Base-by-base conservation (phyloP, 306 rosid species). In the Quercus glauca region DNA sequence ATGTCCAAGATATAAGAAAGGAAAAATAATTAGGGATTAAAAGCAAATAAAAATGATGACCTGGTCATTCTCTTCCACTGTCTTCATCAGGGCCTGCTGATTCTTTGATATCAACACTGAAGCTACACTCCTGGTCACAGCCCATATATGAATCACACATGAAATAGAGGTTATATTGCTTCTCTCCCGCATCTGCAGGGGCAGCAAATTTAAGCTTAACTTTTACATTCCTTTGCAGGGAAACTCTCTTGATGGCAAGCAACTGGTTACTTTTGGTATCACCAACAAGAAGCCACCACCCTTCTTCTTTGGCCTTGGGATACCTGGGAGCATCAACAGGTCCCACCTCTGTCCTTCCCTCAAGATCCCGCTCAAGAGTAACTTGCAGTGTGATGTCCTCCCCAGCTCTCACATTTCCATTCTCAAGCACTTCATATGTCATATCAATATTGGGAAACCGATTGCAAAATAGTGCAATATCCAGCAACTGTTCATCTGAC, bases 71-170 rank as follows among this genome's bases (percentile, higher is more conserved):
- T 45, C 84, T 49, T 65, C 89, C 87, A 17, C 85, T 73, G 69
- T 79, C 87, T 41, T 88, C 90, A 20, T 83, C 88, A 5, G 79
- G 85, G 4, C 74, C 88, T 21, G 72, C 85, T 63, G 89, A 82
- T 73, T 87, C 91, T 83, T 86, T 89, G 14, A 91, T 89, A 84
- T 94, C 91, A 33, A 92, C 69, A 3, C 84, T 51, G 86, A 92
- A 90, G 78, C 35, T 78, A 72, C 89, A 93, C 58, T 95, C 99
- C 84, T 95, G 98, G 82, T 95, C 99, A 76, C 99, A 91, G 12
- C 99, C 99, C 87, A 95, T 43, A 87, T 90, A 95, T 8, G 97
- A 95, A 76, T 95, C 99, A n/a, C 97, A 92, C 98, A 95, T 95
- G 85, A 91, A 92, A 76, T 90, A 91, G 8, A 95, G 97, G 1